phyloP scores from a whole-genome alignment of 805 yeast genomes.

The Cyberlindnera suaveolens region DNA sequence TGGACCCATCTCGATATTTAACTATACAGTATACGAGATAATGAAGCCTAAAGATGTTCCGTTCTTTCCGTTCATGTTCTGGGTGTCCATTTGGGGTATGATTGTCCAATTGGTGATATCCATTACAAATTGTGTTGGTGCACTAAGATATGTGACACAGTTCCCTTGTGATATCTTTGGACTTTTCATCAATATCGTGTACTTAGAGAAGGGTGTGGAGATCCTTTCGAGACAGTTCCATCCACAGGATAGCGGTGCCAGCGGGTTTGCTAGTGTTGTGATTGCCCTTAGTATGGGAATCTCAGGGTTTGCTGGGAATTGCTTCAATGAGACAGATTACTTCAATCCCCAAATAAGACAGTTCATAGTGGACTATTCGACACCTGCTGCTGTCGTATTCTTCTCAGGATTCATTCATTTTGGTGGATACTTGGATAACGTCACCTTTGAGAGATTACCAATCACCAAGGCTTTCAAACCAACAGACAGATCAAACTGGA shows the following conservation, averaged over 20 bases:
- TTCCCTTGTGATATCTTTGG: slow-evolving; percentile 94
- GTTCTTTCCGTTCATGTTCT: slow-evolving; percentile 84
- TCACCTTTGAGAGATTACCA: slow-evolving; percentile 58
- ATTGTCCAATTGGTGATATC: slow-evolving; percentile 73
- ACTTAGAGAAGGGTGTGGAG: slow-evolving; percentile 86
- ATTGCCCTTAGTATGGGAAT: slow-evolving; percentile 71
- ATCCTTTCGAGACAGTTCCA: slow-evolving; percentile 68
- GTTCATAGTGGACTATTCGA: slow-evolving; percentile 78
- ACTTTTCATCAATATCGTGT: slow-evolving; percentile 79
- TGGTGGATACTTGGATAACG: slow-evolving; percentile 64
- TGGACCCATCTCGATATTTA: slow-evolving; percentile 90
- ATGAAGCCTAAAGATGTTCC: slow-evolving; percentile 44
- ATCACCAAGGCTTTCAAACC: slow-evolving; percentile 72
- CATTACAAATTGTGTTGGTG: slow-evolving; percentile 57
- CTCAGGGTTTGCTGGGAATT: slow-evolving; percentile 67
- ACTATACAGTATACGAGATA: slow-evolving; percentile 79
- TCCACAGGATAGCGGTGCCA: slow-evolving; percentile 27
- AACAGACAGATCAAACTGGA: slow-evolving; percentile 40
- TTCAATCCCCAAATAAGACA: slow-evolving; percentile 57
- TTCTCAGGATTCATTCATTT: slow-evolving; percentile 93
- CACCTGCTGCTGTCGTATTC: slow-evolving; percentile 77
- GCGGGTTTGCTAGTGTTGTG: slow-evolving; percentile 71
- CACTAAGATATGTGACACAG: slow-evolving; percentile 63
- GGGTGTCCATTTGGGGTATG: slow-evolving; percentile 93
- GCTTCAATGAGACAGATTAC: slow-evolving; percentile 44